Conservation (phyloP, 805 yeast genomes). For the Candida coquimbonensis region DNA sequence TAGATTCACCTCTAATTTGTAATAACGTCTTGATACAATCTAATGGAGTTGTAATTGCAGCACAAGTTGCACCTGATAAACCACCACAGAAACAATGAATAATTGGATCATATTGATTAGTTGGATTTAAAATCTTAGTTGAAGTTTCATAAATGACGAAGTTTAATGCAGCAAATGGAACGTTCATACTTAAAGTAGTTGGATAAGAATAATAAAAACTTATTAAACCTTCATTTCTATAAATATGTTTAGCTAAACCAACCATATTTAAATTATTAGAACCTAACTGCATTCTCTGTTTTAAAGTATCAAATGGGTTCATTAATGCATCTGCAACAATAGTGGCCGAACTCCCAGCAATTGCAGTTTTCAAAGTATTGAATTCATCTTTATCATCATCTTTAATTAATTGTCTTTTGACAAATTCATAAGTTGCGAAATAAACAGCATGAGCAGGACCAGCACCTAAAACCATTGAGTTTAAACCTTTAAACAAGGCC, state of each 20-base stretch:
- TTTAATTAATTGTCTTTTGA: constrained; percentile 34
- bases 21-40: constrained; percentile 89
- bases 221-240: constrained; percentile 56
- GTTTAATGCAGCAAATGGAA: constrained; percentile 92
- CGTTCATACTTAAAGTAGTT: constrained; percentile 83
- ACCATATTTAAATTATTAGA: constrained; percentile 20
- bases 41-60: constrained; percentile 89
- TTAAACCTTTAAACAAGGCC: constrained; percentile 90
- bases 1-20: constrained; percentile 65
- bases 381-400: constrained; percentile 30
- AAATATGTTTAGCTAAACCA: constrained; percentile 40
- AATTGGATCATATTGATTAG: constrained; percentile 74
- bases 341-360: constrained; percentile 89
- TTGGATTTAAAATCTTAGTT: constrained; percentile 74
- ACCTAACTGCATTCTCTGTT: constrained; percentile 84
- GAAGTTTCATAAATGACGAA: constrained; percentile 87
- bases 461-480: constrained; percentile 91
- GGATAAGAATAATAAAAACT: constrained; percentile 92
- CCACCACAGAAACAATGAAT: constrained; percentile 91
- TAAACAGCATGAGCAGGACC: constrained; percentile 99
- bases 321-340: constrained; percentile 90
- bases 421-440: constrained; percentile 85
- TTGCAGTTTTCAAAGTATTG: constrained; percentile 77
- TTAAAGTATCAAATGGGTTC: constrained; percentile 95
- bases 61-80: constrained; percentile 90